phyloP scores from a whole-genome alignment of 805 yeast genomes.

The Candida ulmi region DNA sequence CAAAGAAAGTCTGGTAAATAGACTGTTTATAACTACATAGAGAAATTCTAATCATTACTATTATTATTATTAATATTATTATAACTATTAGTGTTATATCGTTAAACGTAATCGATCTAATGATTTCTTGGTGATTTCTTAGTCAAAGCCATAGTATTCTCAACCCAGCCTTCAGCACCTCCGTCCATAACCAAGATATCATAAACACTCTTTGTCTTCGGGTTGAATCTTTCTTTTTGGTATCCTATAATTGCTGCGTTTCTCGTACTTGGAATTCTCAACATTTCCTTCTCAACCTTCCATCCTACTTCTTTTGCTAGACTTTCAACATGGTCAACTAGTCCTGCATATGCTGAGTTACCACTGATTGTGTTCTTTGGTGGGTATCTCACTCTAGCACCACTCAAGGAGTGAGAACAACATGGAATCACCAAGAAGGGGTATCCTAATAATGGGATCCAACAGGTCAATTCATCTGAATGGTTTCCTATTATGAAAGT shows the following conservation, averaged over 20 bases:
- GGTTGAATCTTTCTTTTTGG: conserved; percentile 28
- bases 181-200: conserved; percentile 73
- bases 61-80: no score
- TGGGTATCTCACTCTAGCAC: conserved; percentile 64
- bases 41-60: no score
- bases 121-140: conserved; percentile 70
- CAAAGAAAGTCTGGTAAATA: conserved; percentile 33
- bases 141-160: conserved; percentile 67
- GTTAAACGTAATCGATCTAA: no score
- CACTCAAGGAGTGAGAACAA: conserved; percentile 84
- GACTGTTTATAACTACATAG: no score
- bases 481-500: conserved; percentile 92
- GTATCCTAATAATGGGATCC: conserved; percentile 85
- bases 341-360: conserved; percentile 72
- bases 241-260: conserved; percentile 85
- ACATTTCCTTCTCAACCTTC: conserved; percentile 78
- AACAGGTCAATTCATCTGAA: conserved; percentile 90
- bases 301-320: conserved; percentile 70
- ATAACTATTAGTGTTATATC: no score
- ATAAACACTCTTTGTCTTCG: conserved; percentile 33
- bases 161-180: conserved; percentile 90
- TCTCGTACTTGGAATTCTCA: conserved; percentile 90
- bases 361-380: conserved; percentile 31
- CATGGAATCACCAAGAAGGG: conserved; percentile 94
- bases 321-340: conserved; percentile 80